Evolutionary conservation across 345 rosid species (phyloP).

Genomic region (Passiflora organensis): DNA sequence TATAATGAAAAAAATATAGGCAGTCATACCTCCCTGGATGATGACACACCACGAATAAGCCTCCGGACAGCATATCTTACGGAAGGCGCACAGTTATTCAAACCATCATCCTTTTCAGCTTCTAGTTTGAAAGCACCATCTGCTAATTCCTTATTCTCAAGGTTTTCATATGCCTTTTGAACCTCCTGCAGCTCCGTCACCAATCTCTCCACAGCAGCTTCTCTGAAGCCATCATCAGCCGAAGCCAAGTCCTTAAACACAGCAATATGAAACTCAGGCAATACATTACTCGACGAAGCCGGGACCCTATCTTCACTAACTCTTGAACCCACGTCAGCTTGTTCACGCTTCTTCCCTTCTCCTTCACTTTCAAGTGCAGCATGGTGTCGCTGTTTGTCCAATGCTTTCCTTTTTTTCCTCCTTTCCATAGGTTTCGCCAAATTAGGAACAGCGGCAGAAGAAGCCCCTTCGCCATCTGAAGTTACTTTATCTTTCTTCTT

Average conservation of each 20-base stretch:
- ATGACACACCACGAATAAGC: conserved; percentile 88
- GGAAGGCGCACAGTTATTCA: conserved; percentile 77
- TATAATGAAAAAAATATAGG: too few relatives aligned
- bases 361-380: conserved; percentile 24
- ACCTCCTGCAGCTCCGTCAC: conserved; percentile 60
- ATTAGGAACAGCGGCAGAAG: conserved; percentile 17
- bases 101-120: conserved; percentile 86
- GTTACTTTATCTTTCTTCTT: background rate
- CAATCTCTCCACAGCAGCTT: conserved; percentile 61
- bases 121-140: conserved; percentile 58
- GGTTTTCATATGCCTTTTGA: conserved; percentile 59
- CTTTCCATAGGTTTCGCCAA: conserved; percentile 73
- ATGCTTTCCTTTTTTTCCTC: conserved; percentile 63
- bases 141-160: conserved; percentile 44
- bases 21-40: conserved; percentile 77
- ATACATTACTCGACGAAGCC: conserved; percentile 19
- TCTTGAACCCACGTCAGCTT: conserved; percentile 13
- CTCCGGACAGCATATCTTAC: conserved; percentile 80
- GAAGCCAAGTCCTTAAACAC: conserved; percentile 75
- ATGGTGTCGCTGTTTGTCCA: conserved; percentile 63
- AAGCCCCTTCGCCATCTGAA: background rate
- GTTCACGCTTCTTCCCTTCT: conserved; percentile 16
- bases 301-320: conserved; percentile 20
- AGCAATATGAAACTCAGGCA: conserved; percentile 65
- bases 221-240: conserved; percentile 48